Conservation (phyloP, 495 filamentous ascomycete genomes). For the Apodospora peruviana region DNA sequence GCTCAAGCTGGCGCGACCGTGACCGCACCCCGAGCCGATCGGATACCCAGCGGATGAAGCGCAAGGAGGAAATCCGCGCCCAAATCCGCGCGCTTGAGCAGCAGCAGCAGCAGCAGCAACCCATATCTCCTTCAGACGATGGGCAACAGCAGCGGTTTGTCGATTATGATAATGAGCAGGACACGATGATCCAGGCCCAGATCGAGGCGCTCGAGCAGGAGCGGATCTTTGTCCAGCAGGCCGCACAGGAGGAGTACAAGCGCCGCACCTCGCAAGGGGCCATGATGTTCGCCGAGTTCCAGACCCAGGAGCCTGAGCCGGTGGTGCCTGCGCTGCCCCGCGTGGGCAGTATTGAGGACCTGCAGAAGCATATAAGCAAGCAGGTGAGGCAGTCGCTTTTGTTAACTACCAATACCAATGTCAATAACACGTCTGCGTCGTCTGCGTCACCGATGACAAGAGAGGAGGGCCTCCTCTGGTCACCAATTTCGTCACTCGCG, state of each 20-base stretch:
- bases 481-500: background rate
- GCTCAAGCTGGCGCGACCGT: background rate
- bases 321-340: background rate
- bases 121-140: too few species aligned
- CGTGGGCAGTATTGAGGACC: constrained; percentile 8
- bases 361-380: constrained; percentile 15
- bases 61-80: constrained; percentile 11
- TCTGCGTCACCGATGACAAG: background rate
- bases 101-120: too few species aligned
- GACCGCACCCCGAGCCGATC: constrained; percentile 8
- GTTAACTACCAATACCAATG: background rate
- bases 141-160: background rate
- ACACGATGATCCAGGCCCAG: constrained; percentile 22
- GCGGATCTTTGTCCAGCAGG: constrained; percentile 19
- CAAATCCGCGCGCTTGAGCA: constrained; percentile 13
- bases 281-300: constrained; percentile 1
- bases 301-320: background rate
- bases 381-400: constrained; percentile 15
- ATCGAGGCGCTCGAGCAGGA: constrained; percentile 33
- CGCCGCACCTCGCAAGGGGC: constrained; percentile 8
- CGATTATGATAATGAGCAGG: background rate
- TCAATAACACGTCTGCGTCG: background rate
- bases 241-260: constrained; percentile 15
- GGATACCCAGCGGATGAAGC: constrained; percentile 4
- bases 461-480: too few species aligned